Conservation (phyloP, 306 rosid species). For the Echinosophora koreensis region DNA sequence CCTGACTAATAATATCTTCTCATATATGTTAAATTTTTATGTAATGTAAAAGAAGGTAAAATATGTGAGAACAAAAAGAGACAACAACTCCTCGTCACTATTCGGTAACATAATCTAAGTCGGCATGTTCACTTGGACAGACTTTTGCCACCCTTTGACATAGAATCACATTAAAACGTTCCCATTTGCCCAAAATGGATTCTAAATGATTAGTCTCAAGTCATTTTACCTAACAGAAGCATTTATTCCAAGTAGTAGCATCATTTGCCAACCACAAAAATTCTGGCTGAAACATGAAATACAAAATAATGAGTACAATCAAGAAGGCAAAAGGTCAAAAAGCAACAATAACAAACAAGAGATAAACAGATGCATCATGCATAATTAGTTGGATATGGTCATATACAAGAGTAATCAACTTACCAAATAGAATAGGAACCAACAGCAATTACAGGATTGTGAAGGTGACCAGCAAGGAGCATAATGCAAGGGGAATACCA, state of each 20-base stretch:
- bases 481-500: slow-evolving; percentile 49
- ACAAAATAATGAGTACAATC: neutral
- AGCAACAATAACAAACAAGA: neutral
- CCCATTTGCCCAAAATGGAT: too few relatives aligned
- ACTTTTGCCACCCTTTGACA: too few relatives aligned
- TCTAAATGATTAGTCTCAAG: too few relatives aligned
- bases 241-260: slow-evolving; percentile 10
- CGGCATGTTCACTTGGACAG: too few relatives aligned
- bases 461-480: slow-evolving; percentile 55
- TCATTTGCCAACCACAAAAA: neutral
- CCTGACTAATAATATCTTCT: too few relatives aligned
- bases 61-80: too few relatives aligned
- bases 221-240: slow-evolving; percentile 21
- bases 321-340: neutral
- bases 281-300: slow-evolving; percentile 8
- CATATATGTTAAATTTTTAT: too few relatives aligned
- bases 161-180: too few relatives aligned
- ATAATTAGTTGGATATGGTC: neutral
- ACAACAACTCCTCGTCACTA: too few relatives aligned
- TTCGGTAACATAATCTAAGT: too few relatives aligned
- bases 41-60: too few relatives aligned
- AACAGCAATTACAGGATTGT: slow-evolving; percentile 57
- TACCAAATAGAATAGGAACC: slow-evolving; percentile 71
- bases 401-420: neutral
- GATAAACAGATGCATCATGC: neutral